Base-by-base conservation (phyloP, 2,329 filamentous ascomycete genomes). In the Claviceps maximensis region DNA sequence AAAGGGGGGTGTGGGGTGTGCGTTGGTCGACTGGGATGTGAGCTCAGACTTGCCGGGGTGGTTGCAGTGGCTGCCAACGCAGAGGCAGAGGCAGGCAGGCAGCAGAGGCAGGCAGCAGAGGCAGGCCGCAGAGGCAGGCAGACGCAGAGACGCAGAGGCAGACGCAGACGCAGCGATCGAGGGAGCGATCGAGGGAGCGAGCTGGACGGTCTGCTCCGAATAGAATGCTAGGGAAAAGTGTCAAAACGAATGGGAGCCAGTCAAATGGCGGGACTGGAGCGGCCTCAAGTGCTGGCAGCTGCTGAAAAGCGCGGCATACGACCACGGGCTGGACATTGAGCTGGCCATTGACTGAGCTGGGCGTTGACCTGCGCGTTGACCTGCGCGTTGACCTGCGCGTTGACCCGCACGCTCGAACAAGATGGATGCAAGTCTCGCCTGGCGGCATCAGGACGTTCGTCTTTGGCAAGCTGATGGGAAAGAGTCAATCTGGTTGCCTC, bases 51-150 rank as follows among this genome's bases (percentile, higher is more conserved):
- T n/a, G 23, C 44, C 17, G 50, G 50, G 29, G 49, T 51, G 49
- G 49, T 27, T 51, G 50, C 42, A 52, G 23, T 41, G 44, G 33
- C 41, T 50, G 52, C 52, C 47, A 53, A 47, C 52, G 17, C 41
- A 31, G 47, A 29, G n/a, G n/a, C n/a, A 31, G 23, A 38, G 25
- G 21, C 6, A 21, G 12, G 10, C 29, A 31, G 3, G 10, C 29
- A n/a, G 7, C 7, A 31, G 7, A 31, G 10, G 10, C 29, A n/a
- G n/a, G n/a, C n/a, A n/a, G 10, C 29, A 31, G 29, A 9, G 7
- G 10, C 29, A 31, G 29, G 29, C 29, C n/a, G n/a, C n/a, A 31
- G 23, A 38, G 25, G 21, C 6, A 21, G 12, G 10, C 29, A 31
- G 3, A 31, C 29, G 7, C 7, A 31, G 7, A 31, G 10, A 31